Percentiles rank a stretch among this genome's conserved stretches.
Conservation (phyloP, 1,284 basidiomycete species). For the Anthracocystis panici-leucophaei region DNA sequence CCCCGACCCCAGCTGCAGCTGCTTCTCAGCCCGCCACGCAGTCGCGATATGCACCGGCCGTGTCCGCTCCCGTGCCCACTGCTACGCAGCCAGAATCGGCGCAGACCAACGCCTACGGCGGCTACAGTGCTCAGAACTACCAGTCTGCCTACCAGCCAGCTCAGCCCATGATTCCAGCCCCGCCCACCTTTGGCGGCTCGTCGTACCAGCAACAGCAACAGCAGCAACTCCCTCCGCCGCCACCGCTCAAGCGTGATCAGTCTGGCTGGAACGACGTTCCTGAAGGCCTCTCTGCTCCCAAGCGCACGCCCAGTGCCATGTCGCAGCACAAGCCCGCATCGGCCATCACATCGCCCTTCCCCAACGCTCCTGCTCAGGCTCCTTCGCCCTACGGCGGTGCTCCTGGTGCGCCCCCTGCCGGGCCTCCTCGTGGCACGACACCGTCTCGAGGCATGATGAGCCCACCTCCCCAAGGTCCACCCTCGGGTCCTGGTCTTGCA, state of each 20-base stretch:
- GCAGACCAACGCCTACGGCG: constrained; percentile 35
- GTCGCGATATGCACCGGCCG: constrained; percentile 72
- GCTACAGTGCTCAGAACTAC: constrained; percentile 57
- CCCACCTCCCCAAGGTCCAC: constrained; percentile 48
- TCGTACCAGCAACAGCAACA: constrained; percentile 43
- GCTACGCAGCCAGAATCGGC: constrained; percentile 32
- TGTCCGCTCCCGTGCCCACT: constrained; percentile 30
- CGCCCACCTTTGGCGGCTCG: constrained; percentile 69
- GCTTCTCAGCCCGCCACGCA: constrained; percentile 65
- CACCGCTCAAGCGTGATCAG: constrained; percentile 75
- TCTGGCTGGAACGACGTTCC: constrained; percentile 95
- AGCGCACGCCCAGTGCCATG: constrained; percentile 65
- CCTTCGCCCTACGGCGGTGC: constrained; percentile 40
- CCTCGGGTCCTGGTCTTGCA: constrained; percentile 38
- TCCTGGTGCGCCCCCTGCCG: constrained; percentile 62
- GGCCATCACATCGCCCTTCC: constrained; percentile 87
- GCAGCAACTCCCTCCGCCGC: constrained; percentile 68
- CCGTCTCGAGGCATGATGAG: constrained; percentile 70
- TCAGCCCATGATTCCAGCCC: constrained; percentile 66
- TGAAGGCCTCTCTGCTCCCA: constrained; percentile 57
- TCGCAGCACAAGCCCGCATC: constrained; percentile 47
- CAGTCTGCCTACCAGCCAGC: constrained; percentile 67
- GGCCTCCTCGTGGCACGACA: constrained; percentile 61
- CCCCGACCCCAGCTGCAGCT: constrained; percentile 71
- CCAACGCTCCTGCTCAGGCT: constrained; percentile 73